Evolutionary conservation across 1,284 basidiomycete species (phyloP), one percentile per base, ranked within the genome.

Genomic region (Boletus subluridellus): DNA sequence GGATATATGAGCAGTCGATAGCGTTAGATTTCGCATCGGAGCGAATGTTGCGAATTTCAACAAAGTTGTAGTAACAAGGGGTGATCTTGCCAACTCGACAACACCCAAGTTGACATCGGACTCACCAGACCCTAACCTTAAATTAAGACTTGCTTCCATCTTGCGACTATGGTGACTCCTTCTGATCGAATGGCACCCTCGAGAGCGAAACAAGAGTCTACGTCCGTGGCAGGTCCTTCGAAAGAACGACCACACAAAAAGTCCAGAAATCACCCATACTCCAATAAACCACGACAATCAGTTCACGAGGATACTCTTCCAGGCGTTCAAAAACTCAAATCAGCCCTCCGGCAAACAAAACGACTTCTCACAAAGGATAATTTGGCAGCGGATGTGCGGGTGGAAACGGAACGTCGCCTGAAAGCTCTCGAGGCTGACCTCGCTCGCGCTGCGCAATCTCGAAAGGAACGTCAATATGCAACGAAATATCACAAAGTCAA

Each of bases 401-500:
- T 93, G 2, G 82, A 82, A 66, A 89, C 92, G 0, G 89, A 94
- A 72, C 81, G 93, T 60, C 79, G 89, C 58, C 70, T 92, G 46
- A 86, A 84, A 65, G 81, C 86, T 2, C 79, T 95, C 9, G 86
- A 94, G 70, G 80, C 79, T 8, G 93, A 95, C 67, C 79, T 95
- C 24, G 82, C 81, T 32, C 80, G 78, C 61, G 86, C 86, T 1
- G 80, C 86, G 70, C 67, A 66, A 57, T 75, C 77, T 54, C 77
- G 78, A 14, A 89, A 89, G 67, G 93, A 94, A 72, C 83, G 86
- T 50, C 76, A 83, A 49, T 78, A 91, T 65, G 89, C 91, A 0
- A 74, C 81, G 46, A 82, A 82, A 63, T 95, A 95, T 72, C 93
- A 94, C 67, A 91, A 85, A 74, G 78, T 93, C 68, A 95, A 93